Conservation (phyloP, 2,329 filamentous ascomycete genomes). For the Davidsoniella eucalypti region DNA sequence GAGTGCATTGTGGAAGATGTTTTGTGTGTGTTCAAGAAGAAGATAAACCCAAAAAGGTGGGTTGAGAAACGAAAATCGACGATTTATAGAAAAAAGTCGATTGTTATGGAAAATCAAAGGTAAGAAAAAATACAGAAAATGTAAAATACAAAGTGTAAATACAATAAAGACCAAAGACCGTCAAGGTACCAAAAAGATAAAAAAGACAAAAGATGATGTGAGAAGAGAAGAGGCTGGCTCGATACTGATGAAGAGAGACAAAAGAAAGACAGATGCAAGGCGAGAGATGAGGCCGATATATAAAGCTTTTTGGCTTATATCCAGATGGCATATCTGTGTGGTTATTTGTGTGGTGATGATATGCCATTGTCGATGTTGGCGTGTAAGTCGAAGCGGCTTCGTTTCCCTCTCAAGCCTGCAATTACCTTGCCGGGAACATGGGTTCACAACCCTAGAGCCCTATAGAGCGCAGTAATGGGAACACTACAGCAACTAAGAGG, state of each 20-base stretch:
- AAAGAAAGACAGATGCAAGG: neutral
- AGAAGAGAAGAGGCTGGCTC: constrained; percentile 9
- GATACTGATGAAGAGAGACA: constrained; percentile 7
- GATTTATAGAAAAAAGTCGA: neutral
- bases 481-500: too few relatives aligned
- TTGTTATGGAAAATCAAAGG: neutral
- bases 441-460: too few relatives aligned
- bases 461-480: too few relatives aligned
- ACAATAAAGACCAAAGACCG: constrained; percentile 4
- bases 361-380: too few relatives aligned
- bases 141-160: neutral
- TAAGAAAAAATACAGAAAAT: neutral
- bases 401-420: too few relatives aligned
- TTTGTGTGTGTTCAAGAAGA: too few relatives aligned
- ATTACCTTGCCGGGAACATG: too few relatives aligned
- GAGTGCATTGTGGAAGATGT: constrained; percentile 8
- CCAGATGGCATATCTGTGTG: too few relatives aligned
- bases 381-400: too few relatives aligned
- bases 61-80: neutral
- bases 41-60: neutral
- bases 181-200: constrained; percentile 10
- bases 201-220: constrained; percentile 4
- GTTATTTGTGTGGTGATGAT: neutral
- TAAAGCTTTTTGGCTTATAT: neutral
- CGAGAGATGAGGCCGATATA: constrained; percentile 4